Evolutionary conservation across 2,329 filamentous ascomycete genomes (phyloP).

Genomic region (Cytospora chrysosperma): DNA sequence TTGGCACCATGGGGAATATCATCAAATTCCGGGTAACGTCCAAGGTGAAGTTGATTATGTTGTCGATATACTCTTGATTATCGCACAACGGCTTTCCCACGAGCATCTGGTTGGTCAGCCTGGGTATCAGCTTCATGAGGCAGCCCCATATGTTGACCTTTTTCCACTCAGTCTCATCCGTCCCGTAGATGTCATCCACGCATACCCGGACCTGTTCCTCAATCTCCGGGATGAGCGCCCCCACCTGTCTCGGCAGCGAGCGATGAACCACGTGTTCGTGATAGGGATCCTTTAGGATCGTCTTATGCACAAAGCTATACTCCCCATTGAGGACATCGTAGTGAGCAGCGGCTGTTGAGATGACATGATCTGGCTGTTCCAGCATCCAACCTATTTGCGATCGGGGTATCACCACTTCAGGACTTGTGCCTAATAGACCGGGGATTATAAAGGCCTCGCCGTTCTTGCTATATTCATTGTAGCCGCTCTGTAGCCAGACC

Average conservation of each 20-base stretch:
- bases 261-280: conserved; percentile 44
- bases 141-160: conserved; percentile 45
- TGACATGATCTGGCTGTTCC: conserved; percentile 44
- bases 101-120: conserved; percentile 44
- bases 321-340: conserved; percentile 37
- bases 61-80: conserved; percentile 45
- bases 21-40: conserved; percentile 46
- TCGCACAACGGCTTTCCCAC: conserved; percentile 40
- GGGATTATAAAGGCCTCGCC: conserved; percentile 43
- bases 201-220: conserved; percentile 41
- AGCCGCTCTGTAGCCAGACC: conserved; percentile 8
- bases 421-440: conserved; percentile 39
- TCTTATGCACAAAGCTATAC: conserved; percentile 44
- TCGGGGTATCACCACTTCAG: conserved; percentile 45
- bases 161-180: conserved; percentile 36
- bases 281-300: conserved; percentile 38
- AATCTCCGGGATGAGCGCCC: conserved; percentile 39
- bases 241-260: conserved; percentile 42
- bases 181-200: conserved; percentile 37
- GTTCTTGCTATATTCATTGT: conserved; percentile 40
- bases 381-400: conserved; percentile 47
- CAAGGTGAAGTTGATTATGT: conserved; percentile 50
- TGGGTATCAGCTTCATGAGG: conserved; percentile 43
- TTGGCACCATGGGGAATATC: conserved; percentile 46
- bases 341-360: conserved; percentile 44